Percentiles rank a stretch among this genome's conserved stretches.
Conservation (phyloP, 2,329 filamentous ascomycete genomes). For the Bertia moriformis region DNA sequence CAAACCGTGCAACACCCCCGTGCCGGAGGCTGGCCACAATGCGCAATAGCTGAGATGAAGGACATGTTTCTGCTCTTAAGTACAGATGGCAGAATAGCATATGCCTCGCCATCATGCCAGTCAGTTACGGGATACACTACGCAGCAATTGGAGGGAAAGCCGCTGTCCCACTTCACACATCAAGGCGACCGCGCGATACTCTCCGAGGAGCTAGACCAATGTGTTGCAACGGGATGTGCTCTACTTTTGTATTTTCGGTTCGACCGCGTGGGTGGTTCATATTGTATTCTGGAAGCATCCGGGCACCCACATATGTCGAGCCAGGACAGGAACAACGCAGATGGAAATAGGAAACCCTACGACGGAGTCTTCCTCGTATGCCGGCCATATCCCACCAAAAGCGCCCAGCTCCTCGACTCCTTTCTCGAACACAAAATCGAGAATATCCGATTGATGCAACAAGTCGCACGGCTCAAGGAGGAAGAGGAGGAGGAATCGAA, state of each 20-base stretch:
- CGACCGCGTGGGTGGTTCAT: background rate
- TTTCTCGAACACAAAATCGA: conserved; percentile 65
- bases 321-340: conserved; percentile 12
- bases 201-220: background rate
- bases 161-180: background rate
- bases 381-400: conserved; percentile 54
- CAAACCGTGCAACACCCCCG: too few relatives aligned
- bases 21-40: too few relatives aligned
- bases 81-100: background rate
- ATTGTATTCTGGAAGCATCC: background rate
- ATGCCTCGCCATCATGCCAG: background rate
- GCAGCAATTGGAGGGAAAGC: background rate
- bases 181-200: background rate
- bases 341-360: conserved; percentile 28
- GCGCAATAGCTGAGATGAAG: background rate
- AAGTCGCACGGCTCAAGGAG: conserved; percentile 52
- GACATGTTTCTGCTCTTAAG: background rate
- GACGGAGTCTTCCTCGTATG: conserved; percentile 61
- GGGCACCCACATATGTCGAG: background rate
- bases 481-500: conserved; percentile 45
- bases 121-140: background rate
- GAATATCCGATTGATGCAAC: conserved; percentile 51
- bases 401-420: conserved; percentile 52
- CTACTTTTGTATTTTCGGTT: background rate
- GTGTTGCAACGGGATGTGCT: background rate